phyloP scores from a whole-genome alignment of 2,329 filamentous ascomycete genomes.

The Alternaria sp. region DNA sequence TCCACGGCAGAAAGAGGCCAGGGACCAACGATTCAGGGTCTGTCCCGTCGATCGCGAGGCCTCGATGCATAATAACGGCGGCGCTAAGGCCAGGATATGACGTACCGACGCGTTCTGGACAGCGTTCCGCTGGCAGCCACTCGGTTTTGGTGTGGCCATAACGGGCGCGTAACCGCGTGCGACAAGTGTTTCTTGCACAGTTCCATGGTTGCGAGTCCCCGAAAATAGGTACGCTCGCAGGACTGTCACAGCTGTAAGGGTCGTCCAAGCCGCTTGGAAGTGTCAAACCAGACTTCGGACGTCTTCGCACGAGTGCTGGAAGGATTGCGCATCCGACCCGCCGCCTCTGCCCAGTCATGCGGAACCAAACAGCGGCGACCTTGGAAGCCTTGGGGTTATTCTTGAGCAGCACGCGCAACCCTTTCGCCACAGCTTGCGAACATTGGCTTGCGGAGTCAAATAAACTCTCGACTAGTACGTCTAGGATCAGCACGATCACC shows the following conservation, averaged over 20 bases:
- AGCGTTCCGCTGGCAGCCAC: slow-evolving; percentile 19
- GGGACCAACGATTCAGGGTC: slow-evolving; percentile 25
- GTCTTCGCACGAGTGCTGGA: slow-evolving; percentile 5
- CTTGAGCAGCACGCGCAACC: slow-evolving; percentile 34
- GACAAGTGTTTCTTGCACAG: slow-evolving; percentile 11
- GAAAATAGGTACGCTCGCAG: slow-evolving; percentile 20
- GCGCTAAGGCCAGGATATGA: slow-evolving; percentile 31
- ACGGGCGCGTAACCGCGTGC: slow-evolving; percentile 21
- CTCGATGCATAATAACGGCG: slow-evolving; percentile 35
- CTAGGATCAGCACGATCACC: slow-evolving; percentile 30
- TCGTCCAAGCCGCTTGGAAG: slow-evolving; percentile 1
- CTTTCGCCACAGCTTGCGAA: slow-evolving; percentile 31
- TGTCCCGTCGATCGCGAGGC: slow-evolving; percentile 32
- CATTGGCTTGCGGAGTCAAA: slow-evolving; percentile 17
- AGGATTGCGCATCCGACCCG: slow-evolving; percentile 8
- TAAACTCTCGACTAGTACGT: slow-evolving; percentile 21
- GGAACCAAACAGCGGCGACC: slow-evolving; percentile 17
- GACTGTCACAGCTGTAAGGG: slow-evolving; percentile 7
- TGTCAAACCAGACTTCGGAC: background rate
- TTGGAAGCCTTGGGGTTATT: slow-evolving; percentile 12
- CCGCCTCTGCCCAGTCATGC: slow-evolving; percentile 15
- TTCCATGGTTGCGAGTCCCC: slow-evolving; percentile 5
- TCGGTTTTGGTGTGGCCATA: slow-evolving; percentile 13
- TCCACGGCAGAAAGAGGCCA: slow-evolving; percentile 12
- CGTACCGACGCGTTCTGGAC: slow-evolving; percentile 30